These are phyloP conservation scores for Mycena olivaceomarginata DNA, from an alignment of 768 basidiomycete species.

Conservation along the genomic window DNA sequence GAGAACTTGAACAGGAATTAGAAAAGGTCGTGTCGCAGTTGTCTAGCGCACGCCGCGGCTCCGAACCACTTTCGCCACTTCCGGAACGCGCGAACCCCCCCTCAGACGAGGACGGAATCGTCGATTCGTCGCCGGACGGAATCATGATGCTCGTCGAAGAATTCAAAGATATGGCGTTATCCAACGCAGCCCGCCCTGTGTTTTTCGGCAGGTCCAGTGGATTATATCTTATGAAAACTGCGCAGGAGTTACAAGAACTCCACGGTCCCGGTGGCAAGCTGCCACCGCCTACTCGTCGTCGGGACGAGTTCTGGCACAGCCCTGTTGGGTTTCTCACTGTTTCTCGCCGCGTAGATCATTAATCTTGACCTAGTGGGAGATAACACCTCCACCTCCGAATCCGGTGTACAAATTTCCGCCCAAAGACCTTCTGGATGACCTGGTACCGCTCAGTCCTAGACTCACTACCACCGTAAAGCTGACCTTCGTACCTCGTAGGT, in stretches of 20 bases:
- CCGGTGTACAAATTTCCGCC: conserved; percentile 51
- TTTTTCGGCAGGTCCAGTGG: conserved; percentile 55
- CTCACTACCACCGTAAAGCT: too few relatives aligned
- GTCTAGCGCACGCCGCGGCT: background rate
- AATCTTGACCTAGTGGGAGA: conserved; percentile 34
- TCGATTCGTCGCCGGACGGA: conserved; percentile 30
- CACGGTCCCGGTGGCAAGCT: conserved; percentile 46
- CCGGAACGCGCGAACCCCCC: too few relatives aligned
- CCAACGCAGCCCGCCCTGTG: conserved; percentile 52
- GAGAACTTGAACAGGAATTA: conserved; percentile 34
- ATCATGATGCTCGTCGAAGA: conserved; percentile 51
- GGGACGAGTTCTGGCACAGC: conserved; percentile 44
- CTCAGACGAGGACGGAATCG: too few relatives aligned
- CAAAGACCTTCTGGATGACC: conserved; percentile 57
- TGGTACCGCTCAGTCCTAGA: conserved; percentile 45
- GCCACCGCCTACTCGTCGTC: conserved; percentile 18
- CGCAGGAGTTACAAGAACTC: conserved; percentile 62
- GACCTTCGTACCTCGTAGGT: conserved; percentile 45
- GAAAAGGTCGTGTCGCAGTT: conserved; percentile 7
- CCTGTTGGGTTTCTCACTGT: conserved; percentile 48
- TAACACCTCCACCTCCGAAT: background rate
- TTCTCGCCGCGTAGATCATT: background rate
- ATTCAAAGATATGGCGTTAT: conserved; percentile 15
- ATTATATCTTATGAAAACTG: conserved; percentile 52
- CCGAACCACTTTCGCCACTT: too few relatives aligned